A percentile compares a stretch with the other conserved stretches of the same genome.
Evolutionary conservation across 2,329 filamentous ascomycete species (phyloP).

Genomic region (Camillea tinctor): DNA sequence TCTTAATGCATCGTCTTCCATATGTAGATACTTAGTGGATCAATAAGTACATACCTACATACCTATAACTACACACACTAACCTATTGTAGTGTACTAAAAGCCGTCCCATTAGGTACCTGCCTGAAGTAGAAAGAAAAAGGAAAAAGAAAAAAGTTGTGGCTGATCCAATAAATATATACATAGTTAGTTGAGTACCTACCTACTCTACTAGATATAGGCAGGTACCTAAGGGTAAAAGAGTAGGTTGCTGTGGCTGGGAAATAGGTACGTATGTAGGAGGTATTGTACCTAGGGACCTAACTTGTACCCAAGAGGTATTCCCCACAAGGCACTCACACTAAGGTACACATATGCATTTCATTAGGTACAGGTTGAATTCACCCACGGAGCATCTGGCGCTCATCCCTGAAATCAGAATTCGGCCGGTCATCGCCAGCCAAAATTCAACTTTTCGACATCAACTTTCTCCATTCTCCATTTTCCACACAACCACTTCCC

Average conservation of each 20-base stretch:
- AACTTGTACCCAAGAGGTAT: background rate
- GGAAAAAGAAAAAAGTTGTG: background rate
- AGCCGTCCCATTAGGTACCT: no score
- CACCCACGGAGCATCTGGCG: background rate
- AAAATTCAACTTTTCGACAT: conserved; percentile 31
- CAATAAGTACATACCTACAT: no score
- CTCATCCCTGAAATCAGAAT: conserved; percentile 28
- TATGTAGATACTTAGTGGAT: no score
- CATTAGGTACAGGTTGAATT: background rate
- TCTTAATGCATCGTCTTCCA: background rate
- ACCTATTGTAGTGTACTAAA: no score
- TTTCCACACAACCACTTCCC: conserved; percentile 15
- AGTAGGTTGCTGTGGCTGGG: no score
- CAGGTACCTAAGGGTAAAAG: no score
- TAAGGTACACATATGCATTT: background rate
- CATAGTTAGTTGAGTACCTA: no score
- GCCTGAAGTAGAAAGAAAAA: no score
- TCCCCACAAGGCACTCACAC: background rate
- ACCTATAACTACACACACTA: no score
- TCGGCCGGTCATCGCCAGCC: conserved; percentile 26
- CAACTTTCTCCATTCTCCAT: conserved; percentile 29
- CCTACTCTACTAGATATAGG: no score
- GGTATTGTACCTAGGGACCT: no score
- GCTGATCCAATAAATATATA: background rate
- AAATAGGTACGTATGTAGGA: no score